These are phyloP conservation scores for Lentinula boryana DNA, from an alignment of 768 basidiomycete species.

Conservation along the genomic window DNA sequence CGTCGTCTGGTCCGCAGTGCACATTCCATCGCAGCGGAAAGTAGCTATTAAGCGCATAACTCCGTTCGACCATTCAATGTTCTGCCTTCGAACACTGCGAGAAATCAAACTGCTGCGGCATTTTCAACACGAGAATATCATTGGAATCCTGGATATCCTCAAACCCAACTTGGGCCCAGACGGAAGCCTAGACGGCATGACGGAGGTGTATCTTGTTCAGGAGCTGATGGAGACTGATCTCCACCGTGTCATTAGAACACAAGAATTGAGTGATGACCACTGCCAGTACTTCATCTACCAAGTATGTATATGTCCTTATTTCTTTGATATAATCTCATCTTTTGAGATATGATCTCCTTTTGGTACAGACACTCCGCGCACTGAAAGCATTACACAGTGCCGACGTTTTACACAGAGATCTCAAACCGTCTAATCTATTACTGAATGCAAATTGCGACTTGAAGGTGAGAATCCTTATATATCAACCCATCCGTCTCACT, in stretches of 20 bases:
- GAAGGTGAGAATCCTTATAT: conserved; percentile 47
- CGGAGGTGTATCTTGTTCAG: conserved; percentile 73
- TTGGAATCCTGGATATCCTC: conserved; percentile 92
- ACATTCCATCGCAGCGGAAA: conserved; percentile 69
- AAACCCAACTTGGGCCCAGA: conserved; percentile 42
- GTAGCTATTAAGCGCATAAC: conserved; percentile 97
- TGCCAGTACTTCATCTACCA: conserved; percentile 98
- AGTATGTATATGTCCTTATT: conserved; percentile 28
- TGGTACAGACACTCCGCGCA: conserved; percentile 71
- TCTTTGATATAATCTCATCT: neutral
- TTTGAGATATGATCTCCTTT: neutral
- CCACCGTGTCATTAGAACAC: conserved; percentile 93
- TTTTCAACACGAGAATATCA: conserved; percentile 78
- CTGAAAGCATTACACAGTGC: conserved; percentile 94
- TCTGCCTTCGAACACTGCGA: conserved; percentile 76
- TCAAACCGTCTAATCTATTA: conserved; percentile 94
- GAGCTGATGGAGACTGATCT: conserved; percentile 92
- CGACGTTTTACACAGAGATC: conserved; percentile 90
- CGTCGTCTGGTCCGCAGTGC: conserved; percentile 82
- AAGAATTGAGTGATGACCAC: conserved; percentile 91
- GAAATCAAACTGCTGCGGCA: conserved; percentile 93
- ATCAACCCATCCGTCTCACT: neutral
- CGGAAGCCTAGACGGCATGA: conserved; percentile 63
- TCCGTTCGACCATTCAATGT: conserved; percentile 94
- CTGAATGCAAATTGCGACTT: conserved; percentile 96